phyloP scores from a whole-genome alignment of 2,329 filamentous ascomycete species.

The Aspergillus spinulosporus region DNA sequence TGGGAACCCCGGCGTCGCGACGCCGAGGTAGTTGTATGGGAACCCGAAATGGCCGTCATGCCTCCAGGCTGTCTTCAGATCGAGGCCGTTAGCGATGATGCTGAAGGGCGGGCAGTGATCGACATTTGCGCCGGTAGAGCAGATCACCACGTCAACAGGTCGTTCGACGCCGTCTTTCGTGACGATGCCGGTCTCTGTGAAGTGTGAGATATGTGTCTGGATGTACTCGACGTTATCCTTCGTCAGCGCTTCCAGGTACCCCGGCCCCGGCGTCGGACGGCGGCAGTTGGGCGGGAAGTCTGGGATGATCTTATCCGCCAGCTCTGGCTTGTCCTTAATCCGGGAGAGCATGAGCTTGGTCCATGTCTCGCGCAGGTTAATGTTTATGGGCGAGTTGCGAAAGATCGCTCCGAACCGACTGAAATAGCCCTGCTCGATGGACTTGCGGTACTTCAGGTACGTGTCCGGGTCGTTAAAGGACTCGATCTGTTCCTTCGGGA shows the following conservation, averaged over 20 bases:
- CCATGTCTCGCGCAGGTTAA: slow-evolving; percentile 50
- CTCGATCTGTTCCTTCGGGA: slow-evolving; percentile 54
- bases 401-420: slow-evolving; percentile 57
- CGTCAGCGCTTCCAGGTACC: slow-evolving; percentile 65
- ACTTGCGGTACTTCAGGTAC: slow-evolving; percentile 62
- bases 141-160: slow-evolving; percentile 65
- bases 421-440: slow-evolving; percentile 63
- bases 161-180: slow-evolving; percentile 58
- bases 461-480: slow-evolving; percentile 61
- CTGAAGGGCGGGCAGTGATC: slow-evolving; percentile 62
- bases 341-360: slow-evolving; percentile 56
- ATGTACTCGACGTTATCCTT: slow-evolving; percentile 65
- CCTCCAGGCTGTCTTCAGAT: slow-evolving; percentile 60
- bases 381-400: slow-evolving; percentile 54
- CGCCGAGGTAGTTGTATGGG: slow-evolving; percentile 67
- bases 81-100: slow-evolving; percentile 56
- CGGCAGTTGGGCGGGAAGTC: slow-evolving; percentile 66
- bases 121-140: slow-evolving; percentile 66
- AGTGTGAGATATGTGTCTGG: slow-evolving; percentile 56
- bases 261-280: slow-evolving; percentile 65
- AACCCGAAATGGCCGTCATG: slow-evolving; percentile 58
- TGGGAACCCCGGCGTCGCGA: slow-evolving; percentile 65
- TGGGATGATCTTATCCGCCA: slow-evolving; percentile 59
- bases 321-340: slow-evolving; percentile 55
- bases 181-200: slow-evolving; percentile 62